These are phyloP conservation scores for Bauhinia variegata DNA, from an alignment of 306 rosid species.

Conservation along the genomic window DNA sequence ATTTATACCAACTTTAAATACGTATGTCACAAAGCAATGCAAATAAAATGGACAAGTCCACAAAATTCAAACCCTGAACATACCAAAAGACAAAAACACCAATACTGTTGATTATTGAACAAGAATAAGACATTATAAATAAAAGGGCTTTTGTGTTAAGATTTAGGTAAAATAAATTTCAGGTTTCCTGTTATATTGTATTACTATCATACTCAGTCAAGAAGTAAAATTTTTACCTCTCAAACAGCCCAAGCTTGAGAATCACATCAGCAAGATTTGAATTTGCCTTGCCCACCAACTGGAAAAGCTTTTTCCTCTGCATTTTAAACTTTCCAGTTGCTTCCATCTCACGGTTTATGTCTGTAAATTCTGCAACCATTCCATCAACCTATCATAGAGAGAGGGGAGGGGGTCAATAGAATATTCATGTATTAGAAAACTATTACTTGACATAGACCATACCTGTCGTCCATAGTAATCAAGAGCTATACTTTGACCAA, in stretches of 20 bases:
- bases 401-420: conserved; percentile 20
- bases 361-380: conserved; percentile 98
- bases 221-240: conserved; percentile 60
- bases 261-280: conserved; percentile 97
- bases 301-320: conserved; percentile 96
- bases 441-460: conserved; percentile 30
- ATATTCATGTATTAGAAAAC: conserved; percentile 28
- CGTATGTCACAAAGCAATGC: too few species aligned
- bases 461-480: conserved; percentile 98
- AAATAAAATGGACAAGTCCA: too few species aligned
- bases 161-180: too few species aligned
- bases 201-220: too few species aligned
- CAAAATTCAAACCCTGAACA: too few species aligned
- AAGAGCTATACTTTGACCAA: conserved; percentile 98
- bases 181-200: too few species aligned
- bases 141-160: too few species aligned
- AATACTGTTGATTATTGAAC: too few species aligned
- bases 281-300: conserved; percentile 98
- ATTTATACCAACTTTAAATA: too few species aligned
- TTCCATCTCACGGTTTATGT: conserved; percentile 98
- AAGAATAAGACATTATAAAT: too few species aligned
- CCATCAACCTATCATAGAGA: conserved; percentile 79
- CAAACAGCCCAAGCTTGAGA: conserved; percentile 96
- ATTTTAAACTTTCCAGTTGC: conserved; percentile 90
- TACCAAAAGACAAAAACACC: too few species aligned